Base-by-base conservation (phyloP, 2,329 filamentous ascomycete species). In the Claviceps lovelessii region DNA sequence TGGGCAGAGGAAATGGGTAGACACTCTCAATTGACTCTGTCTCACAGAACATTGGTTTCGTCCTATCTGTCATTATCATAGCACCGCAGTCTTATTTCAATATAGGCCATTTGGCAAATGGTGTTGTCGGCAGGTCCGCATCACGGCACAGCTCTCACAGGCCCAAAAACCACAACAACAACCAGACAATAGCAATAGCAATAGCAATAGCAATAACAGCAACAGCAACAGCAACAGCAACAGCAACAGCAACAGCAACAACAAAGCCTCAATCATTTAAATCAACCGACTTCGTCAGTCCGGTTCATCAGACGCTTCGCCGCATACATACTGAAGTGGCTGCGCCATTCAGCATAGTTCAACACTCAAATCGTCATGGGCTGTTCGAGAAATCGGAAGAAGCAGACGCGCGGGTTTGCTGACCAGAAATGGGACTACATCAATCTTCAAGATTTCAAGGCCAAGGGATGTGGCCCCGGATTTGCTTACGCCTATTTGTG, bases 391-490 rank as follows among this genome's bases (percentile, higher is more conserved):
- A 79, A 82, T 61, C 72, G 77, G 52, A 74, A 75, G 55, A 85
- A 86, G 66, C 68, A 75, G 65, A 78, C 76, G 60, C 77, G 85
- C 59, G 78, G 91, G 58, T 77, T 80, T 59, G 83, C 87, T 57
- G 91, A 96, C 70, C 88, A 93, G 73, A 86, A 90, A 76, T 97
- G 91, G 91, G 88, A 90, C 64, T 95, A 90, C 68, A 90, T 97
- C 67, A 80, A 72, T 61, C 71, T 80, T 53, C 68, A 73, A 55
- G 91, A 97, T 70, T 97, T 96, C 77, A 89, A 85, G 67, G 85
- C 87, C 2, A 83, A 79, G 35, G 91, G 88, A 15, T 90, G 86
- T 68, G 83, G 86, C 61, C 79, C 86, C 1, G 77, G 80, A 9
- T 77, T 95, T 60, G 90, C 90, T 57, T 97, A 96, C 68, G 80